These are phyloP conservation scores for Phaeosphaeriaceae sp. DNA, from an alignment of 2,329 filamentous ascomycete species.

Conservation along the genomic window DNA sequence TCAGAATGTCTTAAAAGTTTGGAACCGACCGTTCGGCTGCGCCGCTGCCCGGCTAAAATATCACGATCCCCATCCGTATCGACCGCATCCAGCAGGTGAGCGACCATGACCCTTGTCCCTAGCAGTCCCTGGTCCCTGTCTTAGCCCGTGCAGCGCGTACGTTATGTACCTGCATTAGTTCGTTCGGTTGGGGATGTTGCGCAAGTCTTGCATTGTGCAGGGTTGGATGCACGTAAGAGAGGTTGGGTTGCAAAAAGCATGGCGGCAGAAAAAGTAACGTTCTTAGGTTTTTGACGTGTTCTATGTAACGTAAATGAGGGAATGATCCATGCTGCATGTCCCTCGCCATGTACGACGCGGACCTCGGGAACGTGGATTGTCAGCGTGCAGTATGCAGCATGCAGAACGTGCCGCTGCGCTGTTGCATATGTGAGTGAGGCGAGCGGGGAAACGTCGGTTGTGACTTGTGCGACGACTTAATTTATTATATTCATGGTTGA, in stretches of 20 bases:
- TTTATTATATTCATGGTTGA: background rate
- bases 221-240: background rate
- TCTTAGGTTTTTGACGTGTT: background rate
- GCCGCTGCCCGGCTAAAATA: background rate
- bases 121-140: background rate
- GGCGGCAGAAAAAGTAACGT: background rate
- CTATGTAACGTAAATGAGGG: background rate
- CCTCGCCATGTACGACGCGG: background rate
- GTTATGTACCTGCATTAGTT: background rate
- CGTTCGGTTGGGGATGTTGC: background rate
- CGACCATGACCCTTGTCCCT: background rate
- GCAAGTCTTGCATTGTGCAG: background rate
- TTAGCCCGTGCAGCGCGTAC: slow-evolving; percentile 6
- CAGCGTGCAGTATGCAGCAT: background rate
- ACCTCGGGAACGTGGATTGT: background rate
- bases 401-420: background rate
- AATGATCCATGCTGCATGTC: background rate
- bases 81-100: background rate
- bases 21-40: background rate
- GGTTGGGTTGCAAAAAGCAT: background rate
- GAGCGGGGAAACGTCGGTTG: background rate
- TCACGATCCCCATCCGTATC: background rate
- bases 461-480: background rate
- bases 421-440: background rate
- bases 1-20: background rate